Evolutionary conservation across 2,329 filamentous ascomycete genomes (phyloP).

Genomic region (Fusarium sp.): DNA sequence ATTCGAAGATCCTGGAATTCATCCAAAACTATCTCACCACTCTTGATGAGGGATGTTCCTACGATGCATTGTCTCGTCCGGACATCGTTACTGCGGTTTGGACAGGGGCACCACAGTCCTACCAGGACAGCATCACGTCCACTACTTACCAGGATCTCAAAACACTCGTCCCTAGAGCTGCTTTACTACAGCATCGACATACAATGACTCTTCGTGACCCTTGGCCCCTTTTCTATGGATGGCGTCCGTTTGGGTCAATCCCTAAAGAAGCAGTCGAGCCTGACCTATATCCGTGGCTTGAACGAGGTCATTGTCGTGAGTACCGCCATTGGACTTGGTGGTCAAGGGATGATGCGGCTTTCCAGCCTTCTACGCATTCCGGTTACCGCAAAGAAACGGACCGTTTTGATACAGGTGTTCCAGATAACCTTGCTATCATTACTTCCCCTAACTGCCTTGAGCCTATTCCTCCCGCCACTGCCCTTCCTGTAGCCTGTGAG

Average conservation of each 20-base stretch:
- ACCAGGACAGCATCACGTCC: slow-evolving; percentile 35
- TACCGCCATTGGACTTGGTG: slow-evolving; percentile 48
- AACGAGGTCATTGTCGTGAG: slow-evolving; percentile 42
- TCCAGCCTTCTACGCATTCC: slow-evolving; percentile 22
- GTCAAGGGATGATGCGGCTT: slow-evolving; percentile 38
- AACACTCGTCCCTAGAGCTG: slow-evolving; percentile 35
- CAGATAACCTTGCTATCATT: slow-evolving; percentile 39
- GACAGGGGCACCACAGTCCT: slow-evolving; percentile 45
- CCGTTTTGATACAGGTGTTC: slow-evolving; percentile 21
- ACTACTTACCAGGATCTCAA: slow-evolving; percentile 31
- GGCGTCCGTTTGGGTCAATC: slow-evolving; percentile 44
- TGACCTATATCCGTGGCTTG: slow-evolving; percentile 48
- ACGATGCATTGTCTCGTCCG: slow-evolving; percentile 44
- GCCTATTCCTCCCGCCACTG: slow-evolving; percentile 31
- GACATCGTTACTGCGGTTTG: slow-evolving; percentile 46
- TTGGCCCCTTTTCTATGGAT: slow-evolving; percentile 48
- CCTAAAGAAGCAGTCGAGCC: slow-evolving; percentile 41
- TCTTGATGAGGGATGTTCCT: slow-evolving; percentile 46
- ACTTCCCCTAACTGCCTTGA: slow-evolving; percentile 15
- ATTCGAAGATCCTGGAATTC: slow-evolving; percentile 36
- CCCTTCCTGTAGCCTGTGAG: slow-evolving; percentile 26
- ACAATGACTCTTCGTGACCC: slow-evolving; percentile 47
- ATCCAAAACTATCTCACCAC: slow-evolving; percentile 45
- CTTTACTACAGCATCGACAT: slow-evolving; percentile 45
- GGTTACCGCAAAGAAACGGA: slow-evolving; percentile 43